Percentiles rank a stretch among this genome's conserved stretches.
Evolutionary conservation across 2,329 filamentous ascomycete species (phyloP).

Genomic region (Blastomyces percursus): DNA sequence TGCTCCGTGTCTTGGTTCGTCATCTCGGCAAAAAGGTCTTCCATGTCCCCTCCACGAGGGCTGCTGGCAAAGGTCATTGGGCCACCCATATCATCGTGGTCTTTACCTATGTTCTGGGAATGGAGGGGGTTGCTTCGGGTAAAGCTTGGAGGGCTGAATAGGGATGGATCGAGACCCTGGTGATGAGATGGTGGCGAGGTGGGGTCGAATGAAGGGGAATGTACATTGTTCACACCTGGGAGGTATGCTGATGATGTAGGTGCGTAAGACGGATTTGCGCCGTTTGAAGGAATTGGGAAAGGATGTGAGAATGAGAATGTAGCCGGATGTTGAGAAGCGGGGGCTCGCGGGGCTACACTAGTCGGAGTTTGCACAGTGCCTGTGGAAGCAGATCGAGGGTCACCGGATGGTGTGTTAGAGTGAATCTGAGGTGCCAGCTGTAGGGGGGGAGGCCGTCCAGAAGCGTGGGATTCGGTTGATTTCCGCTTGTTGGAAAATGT

Average conservation of each 20-base stretch:
- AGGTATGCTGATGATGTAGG: slow-evolving; percentile 28
- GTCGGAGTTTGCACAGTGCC: slow-evolving; percentile 26
- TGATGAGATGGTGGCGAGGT: slow-evolving; percentile 30
- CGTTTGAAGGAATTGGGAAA: slow-evolving; percentile 28
- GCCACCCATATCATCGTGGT: slow-evolving; percentile 25
- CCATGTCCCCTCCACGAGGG: slow-evolving; percentile 30
- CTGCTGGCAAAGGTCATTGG: slow-evolving; percentile 29
- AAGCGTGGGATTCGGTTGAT: slow-evolving; percentile 41
- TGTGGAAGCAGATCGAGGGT: slow-evolving; percentile 22
- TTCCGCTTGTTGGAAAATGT: slow-evolving; percentile 55
- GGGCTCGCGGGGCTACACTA: slow-evolving; percentile 13
- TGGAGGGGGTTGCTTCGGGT: slow-evolving; percentile 23
- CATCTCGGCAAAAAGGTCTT: slow-evolving; percentile 38
- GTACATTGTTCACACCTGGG: slow-evolving; percentile 22
- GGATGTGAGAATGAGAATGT: slow-evolving; percentile 32
- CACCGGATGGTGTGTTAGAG: slow-evolving; percentile 21
- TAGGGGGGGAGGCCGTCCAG: slow-evolving; percentile 20
- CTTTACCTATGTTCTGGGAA: slow-evolving; percentile 16
- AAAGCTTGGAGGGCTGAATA: slow-evolving; percentile 35
- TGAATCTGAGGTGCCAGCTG: slow-evolving; percentile 22
- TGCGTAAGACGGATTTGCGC: slow-evolving; percentile 29
- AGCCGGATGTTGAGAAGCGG: slow-evolving; percentile 20
- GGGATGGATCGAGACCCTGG: slow-evolving; percentile 26
- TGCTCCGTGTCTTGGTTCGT: slow-evolving; percentile 35
- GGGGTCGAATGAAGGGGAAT: slow-evolving; percentile 31